Percentiles rank a stretch among this genome's conserved stretches.
Evolutionary conservation across 2,329 filamentous ascomycete genomes (phyloP).

Genomic region (Calonectria fujianensis): DNA sequence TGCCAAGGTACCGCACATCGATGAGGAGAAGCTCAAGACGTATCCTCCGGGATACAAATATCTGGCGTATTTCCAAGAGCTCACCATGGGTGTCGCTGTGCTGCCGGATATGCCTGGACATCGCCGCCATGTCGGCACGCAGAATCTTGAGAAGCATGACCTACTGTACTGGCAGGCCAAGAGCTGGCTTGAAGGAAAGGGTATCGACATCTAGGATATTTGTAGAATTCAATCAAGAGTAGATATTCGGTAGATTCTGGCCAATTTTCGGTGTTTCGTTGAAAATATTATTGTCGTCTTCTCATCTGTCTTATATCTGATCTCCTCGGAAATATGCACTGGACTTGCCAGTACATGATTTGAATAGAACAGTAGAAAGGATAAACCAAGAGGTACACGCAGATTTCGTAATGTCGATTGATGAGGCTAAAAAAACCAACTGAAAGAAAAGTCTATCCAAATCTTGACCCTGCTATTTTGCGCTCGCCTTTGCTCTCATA

Average conservation of each 20-base stretch:
- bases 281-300: no score
- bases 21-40: slow-evolving; percentile 61
- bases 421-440: background rate
- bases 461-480: background rate
- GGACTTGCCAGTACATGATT: background rate
- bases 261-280: background rate
- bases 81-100: slow-evolving; percentile 66
- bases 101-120: slow-evolving; percentile 67
- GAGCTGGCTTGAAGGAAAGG: slow-evolving; percentile 65
- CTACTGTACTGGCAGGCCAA: slow-evolving; percentile 65
- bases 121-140: slow-evolving; percentile 54
- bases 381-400: background rate
- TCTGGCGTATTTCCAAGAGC: slow-evolving; percentile 67
- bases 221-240: background rate
- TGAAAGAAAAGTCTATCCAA: background rate
- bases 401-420: background rate
- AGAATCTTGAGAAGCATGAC: slow-evolving; percentile 64
- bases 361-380: background rate
- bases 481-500: slow-evolving; percentile 29
- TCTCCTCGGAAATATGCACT: no score
- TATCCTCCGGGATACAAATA: slow-evolving; percentile 68
- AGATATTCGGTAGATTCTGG: no score
- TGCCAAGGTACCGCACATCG: slow-evolving; percentile 62
- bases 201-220: slow-evolving; percentile 52
- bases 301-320: no score